Conservation (phyloP, 148 eudicot genomes). For the Diospyros lotus region DNA sequence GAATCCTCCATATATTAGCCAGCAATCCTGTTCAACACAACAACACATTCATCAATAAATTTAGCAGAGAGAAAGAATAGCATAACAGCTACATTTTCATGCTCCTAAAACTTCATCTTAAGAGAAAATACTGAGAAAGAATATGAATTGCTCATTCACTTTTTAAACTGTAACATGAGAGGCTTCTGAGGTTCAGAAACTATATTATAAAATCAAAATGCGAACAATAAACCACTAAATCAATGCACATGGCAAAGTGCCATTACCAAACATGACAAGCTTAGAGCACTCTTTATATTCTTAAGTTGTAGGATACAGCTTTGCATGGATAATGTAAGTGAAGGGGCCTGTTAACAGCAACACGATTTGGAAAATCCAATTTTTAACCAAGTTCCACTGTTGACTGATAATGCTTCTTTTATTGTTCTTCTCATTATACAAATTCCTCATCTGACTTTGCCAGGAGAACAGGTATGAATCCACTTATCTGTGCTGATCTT, state of each 20-base stretch:
- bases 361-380: not conserved
- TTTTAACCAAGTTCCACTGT: not conserved
- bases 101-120: not conserved
- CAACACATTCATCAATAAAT: not conserved
- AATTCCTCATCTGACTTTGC: not conserved
- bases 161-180: not conserved
- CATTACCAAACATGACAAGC: not conserved
- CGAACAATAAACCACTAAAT: not conserved
- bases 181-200: not conserved
- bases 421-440: not conserved
- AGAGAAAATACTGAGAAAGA: too few relatives aligned
- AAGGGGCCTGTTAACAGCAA: not conserved
- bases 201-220: too few relatives aligned
- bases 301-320: not conserved
- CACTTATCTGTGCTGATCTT: not conserved
- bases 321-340: not conserved
- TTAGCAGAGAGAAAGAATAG: not conserved
- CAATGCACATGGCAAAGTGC: not conserved
- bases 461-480: not conserved
- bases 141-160: not conserved
- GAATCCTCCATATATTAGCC: not conserved
- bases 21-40: not conserved
- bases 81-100: not conserved
- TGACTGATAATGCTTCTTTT: not conserved
- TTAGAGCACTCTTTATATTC: not conserved